Evolutionary conservation across 2,329 filamentous ascomycete species (phyloP).

Genomic region (Cordyceps pruinosa): DNA sequence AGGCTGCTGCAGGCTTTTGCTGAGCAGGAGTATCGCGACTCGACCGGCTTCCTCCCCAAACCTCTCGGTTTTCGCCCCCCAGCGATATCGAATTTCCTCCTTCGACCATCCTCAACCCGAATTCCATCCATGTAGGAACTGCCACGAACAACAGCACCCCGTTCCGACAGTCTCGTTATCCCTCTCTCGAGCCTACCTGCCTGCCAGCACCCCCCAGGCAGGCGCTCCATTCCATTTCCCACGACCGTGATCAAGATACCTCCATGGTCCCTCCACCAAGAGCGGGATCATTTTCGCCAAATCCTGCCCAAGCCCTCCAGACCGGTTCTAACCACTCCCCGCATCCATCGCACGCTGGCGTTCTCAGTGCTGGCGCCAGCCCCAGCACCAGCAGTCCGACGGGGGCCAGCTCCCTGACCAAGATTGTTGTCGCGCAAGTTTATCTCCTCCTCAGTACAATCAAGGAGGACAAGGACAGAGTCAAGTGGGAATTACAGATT

Average conservation of each 20-base stretch:
- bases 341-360: conserved; percentile 49
- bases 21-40: conserved; percentile 7
- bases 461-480: conserved; percentile 84
- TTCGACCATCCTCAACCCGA: conserved; percentile 10
- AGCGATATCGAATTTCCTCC: conserved; percentile 15
- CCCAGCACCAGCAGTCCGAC: conserved; percentile 57
- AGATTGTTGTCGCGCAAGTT: conserved; percentile 92
- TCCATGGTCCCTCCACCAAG: conserved; percentile 54
- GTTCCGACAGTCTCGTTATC: conserved; percentile 23
- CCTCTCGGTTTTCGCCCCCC: neutral
- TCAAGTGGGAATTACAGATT: conserved; percentile 87
- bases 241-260: conserved; percentile 31
- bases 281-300: conserved; percentile 59
- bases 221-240: conserved; percentile 26
- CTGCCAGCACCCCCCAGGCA: conserved; percentile 31
- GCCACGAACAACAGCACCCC: conserved; percentile 17
- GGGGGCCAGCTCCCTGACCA: conserved; percentile 64
- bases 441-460: conserved; percentile 90
- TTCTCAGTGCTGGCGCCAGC: conserved; percentile 54
- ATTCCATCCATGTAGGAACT: conserved; percentile 30
- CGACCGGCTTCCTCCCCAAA: neutral
- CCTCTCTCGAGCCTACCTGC: conserved; percentile 26
- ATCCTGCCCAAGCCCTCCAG: conserved; percentile 51
- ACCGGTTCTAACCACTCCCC: conserved; percentile 50
- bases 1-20: neutral